phyloP scores from a whole-genome alignment of 805 yeast species.

The Lachancea fermentati region DNA sequence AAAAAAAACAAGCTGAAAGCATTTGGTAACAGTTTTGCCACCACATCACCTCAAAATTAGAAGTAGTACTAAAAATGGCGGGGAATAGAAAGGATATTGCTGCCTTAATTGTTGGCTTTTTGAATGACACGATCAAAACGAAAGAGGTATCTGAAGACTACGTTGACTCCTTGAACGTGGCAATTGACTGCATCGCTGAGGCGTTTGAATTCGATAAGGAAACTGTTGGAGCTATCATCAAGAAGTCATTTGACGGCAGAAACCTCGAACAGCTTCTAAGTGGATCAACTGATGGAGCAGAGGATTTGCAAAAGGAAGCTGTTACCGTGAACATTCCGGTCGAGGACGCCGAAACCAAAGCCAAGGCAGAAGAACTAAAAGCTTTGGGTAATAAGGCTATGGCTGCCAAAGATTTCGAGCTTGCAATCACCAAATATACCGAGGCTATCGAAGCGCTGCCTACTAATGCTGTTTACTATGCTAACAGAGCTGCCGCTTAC shows the following conservation, averaged over 20 bases:
- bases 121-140: slow-evolving; percentile 50
- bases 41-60: too few species aligned
- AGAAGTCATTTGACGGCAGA: slow-evolving; percentile 42
- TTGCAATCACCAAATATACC: slow-evolving; percentile 73
- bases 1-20: too few species aligned
- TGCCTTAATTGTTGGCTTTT: slow-evolving; percentile 65
- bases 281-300: slow-evolving; percentile 20
- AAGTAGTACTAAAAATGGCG: slow-evolving; percentile 32
- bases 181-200: slow-evolving; percentile 86
- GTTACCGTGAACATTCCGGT: slow-evolving; percentile 39
- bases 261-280: slow-evolving; percentile 42
- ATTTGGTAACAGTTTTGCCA: too few species aligned
- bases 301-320: slow-evolving; percentile 15
- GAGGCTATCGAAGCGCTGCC: slow-evolving; percentile 70
- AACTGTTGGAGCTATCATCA: slow-evolving; percentile 32
- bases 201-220: slow-evolving; percentile 67
- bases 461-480: slow-evolving; percentile 73
- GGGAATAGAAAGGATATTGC: slow-evolving; percentile 61
- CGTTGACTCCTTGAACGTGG: slow-evolving; percentile 86
- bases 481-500: slow-evolving; percentile 96
- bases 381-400: slow-evolving; percentile 84
- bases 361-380: slow-evolving; percentile 79
- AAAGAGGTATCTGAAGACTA: slow-evolving; percentile 72
- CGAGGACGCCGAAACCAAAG: slow-evolving; percentile 48
- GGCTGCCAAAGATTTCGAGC: slow-evolving; percentile 65